Conservation (phyloP, 2,329 filamentous ascomycete genomes). For the Fusarium irregulare region DNA sequence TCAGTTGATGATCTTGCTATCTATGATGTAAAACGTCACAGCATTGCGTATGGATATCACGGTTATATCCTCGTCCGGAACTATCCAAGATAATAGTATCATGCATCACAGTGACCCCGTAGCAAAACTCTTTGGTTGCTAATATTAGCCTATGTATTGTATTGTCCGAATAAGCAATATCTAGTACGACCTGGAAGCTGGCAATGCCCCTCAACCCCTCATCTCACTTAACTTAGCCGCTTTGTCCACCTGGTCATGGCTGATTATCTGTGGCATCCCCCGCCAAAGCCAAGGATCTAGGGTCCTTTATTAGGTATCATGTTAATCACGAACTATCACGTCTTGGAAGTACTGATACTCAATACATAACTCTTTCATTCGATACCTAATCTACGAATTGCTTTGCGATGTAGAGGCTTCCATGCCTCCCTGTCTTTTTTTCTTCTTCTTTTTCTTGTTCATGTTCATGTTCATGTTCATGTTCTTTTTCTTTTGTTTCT, state of each 20-base stretch:
- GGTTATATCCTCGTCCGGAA: background rate
- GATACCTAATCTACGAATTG: slow-evolving; percentile 21
- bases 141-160: slow-evolving; percentile 10
- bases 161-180: slow-evolving; percentile 1
- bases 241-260: background rate
- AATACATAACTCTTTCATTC: slow-evolving; percentile 36
- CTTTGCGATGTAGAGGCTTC: slow-evolving; percentile 11
- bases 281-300: slow-evolving; percentile 8
- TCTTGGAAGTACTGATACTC: background rate
- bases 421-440: slow-evolving; percentile 21
- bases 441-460: slow-evolving; percentile 18
- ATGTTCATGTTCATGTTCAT: slow-evolving; percentile 17
- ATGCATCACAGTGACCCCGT: background rate
- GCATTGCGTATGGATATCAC: background rate
- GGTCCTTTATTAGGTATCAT: background rate
- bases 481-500: slow-evolving; percentile 18
- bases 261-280: background rate
- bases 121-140: slow-evolving; percentile 7
- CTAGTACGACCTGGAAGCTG: slow-evolving; percentile 6
- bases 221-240: slow-evolving; percentile 2
- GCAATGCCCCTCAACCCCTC: slow-evolving; percentile 22
- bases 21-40: background rate
- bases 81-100: background rate
- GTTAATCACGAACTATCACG: background rate
- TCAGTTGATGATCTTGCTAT: background rate